Base-by-base conservation (phyloP, 805 yeast species). In the Pachysolen tannophilus region DNA sequence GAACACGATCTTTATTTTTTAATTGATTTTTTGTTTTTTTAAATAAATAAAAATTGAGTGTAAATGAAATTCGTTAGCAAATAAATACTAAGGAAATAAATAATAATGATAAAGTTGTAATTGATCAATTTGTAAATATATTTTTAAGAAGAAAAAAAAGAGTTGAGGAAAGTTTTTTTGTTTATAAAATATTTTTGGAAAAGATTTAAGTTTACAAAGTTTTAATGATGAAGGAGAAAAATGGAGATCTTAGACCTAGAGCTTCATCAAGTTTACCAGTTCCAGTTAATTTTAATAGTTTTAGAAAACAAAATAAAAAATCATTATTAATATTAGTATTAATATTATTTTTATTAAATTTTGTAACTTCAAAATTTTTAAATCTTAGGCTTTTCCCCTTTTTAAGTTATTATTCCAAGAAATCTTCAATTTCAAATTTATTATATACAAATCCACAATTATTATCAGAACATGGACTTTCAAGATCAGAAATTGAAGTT, bases 401-500 rank as follows among this genome's bases (percentile, higher is more conserved):
- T 17, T 5, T 37, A 8, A 26, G 26, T 13, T 37, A 37, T 26
- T 29, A 34, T 6, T 8, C 26, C 7, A 25, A 14, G 10, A 36
- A 29, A 19, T 23, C 30, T 20, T 32, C 36, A 6, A 37, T 37
- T 11, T 37, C 40, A 8, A 37, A 37, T 10, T 23, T 37, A 7
- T 30, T 37, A 11, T 20, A 28, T 6, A 11, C 37, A 3, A 24
- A 29, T 3, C 20, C 19, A 25, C 30, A 33, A 11, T 37, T 37
- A 3, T 19, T 20, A 2, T 33, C 36, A 18, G 45, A 45, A 13
- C 77, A 68, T 46, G 76, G 78, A 0, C 52, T 62, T 26, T 67
- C 63, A 45, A 46, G 50, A 11, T 50, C 62, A 29, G 73, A 69
- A 38, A 61, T 75, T 19, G 63, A 61, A 15, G 69, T 80, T 11